Percentiles rank a stretch among this genome's conserved stretches.
Evolutionary conservation across 805 yeast genomes (phyloP).

Genomic region (Aciculoconidium aculeatum): DNA sequence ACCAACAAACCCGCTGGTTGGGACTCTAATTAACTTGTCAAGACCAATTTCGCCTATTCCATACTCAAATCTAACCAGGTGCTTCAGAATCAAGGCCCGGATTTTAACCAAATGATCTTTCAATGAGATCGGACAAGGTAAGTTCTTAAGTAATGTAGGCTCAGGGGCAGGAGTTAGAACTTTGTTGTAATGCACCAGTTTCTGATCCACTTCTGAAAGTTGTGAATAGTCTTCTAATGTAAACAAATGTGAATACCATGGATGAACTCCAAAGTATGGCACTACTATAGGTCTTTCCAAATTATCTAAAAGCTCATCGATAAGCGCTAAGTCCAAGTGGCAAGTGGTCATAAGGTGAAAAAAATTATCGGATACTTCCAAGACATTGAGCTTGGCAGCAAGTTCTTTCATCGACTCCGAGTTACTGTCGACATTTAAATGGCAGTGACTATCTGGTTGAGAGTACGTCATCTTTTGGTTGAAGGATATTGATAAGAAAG

Average conservation of each 20-base stretch:
- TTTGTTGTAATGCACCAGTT: conserved; percentile 48
- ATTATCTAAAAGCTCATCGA: conserved; percentile 15
- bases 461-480: too few relatives aligned
- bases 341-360: conserved; percentile 37
- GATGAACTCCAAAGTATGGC: conserved; percentile 75
- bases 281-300: conserved; percentile 15
- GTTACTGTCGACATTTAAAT: conserved; percentile 17
- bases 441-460: conserved; percentile 35
- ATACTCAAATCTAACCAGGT: conserved; percentile 9
- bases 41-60: conserved; percentile 90
- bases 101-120: conserved; percentile 28
- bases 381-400: conserved; percentile 7
- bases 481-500: too few relatives aligned
- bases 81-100: conserved; percentile 13
- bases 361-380: conserved; percentile 7
- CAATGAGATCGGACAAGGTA: conserved; percentile 61
- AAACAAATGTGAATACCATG: conserved; percentile 81
- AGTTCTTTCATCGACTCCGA: conserved; percentile 6
- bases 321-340: conserved; percentile 24
- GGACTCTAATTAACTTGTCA: conserved; percentile 70
- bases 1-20: conserved; percentile 51
- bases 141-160: conserved; percentile 30
- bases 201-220: conserved; percentile 17
- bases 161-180: conserved; percentile 43
- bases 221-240: conserved; percentile 16